phyloP scores from a whole-genome alignment of 768 basidiomycete genomes.

The Trametes coccinea region DNA sequence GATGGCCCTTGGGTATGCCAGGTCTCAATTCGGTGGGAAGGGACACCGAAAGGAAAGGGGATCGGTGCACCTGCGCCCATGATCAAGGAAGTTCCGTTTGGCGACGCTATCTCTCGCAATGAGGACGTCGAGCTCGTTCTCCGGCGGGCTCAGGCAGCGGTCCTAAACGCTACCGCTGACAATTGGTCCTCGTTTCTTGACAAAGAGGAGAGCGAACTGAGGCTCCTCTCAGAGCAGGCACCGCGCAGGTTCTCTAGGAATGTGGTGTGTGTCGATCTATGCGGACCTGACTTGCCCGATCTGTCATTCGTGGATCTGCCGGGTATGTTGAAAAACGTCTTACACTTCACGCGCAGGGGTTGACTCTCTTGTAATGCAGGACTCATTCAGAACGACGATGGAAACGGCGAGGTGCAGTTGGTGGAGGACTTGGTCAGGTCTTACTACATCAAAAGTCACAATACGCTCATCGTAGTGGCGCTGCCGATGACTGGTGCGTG shows the following conservation, averaged over 20 bases:
- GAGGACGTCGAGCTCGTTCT: slow-evolving; percentile 52
- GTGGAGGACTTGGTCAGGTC: slow-evolving; percentile 51
- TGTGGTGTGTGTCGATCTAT: slow-evolving; percentile 29
- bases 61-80: no score
- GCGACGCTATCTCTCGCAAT: slow-evolving; percentile 34
- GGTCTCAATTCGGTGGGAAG: slow-evolving; percentile 47
- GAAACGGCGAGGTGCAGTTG: slow-evolving; percentile 40
- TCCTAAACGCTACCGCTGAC: slow-evolving; percentile 46
- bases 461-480: slow-evolving; percentile 54
- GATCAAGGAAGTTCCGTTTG: slow-evolving; percentile 42
- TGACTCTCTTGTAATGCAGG: no score
- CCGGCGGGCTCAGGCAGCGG: slow-evolving; percentile 60
- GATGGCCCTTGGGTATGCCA: slow-evolving; percentile 30
- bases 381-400: slow-evolving; percentile 52
- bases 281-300: slow-evolving; percentile 29
- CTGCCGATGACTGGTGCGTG: slow-evolving; percentile 52
- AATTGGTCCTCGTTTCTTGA: slow-evolving; percentile 25
- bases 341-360: no score
- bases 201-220: neutral
- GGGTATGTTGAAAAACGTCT: slow-evolving; percentile 23
- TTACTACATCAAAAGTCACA: slow-evolving; percentile 46
- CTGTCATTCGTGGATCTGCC: slow-evolving; percentile 32
- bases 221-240: neutral
- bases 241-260: slow-evolving; percentile 28
- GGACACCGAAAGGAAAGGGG: slow-evolving; percentile 28